phyloP scores from a whole-genome alignment of 371 early-diverging fungal species.

The Rhizopus stolonifer region DNA sequence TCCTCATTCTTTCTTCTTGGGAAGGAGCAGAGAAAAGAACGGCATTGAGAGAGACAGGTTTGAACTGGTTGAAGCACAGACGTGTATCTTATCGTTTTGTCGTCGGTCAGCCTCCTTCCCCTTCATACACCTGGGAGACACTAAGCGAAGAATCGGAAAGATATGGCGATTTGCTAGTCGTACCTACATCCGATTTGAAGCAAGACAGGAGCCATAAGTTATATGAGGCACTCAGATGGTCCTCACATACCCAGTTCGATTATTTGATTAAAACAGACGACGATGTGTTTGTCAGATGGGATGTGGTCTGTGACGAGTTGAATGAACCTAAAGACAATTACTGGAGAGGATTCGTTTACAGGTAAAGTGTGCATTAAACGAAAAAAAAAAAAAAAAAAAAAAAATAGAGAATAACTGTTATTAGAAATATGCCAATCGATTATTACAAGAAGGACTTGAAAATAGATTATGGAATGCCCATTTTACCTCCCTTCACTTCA shows the following conservation, averaged over 20 bases:
- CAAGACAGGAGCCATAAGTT: conserved; percentile 54
- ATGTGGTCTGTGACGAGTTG: conserved; percentile 44
- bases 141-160: conserved; percentile 47
- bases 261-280: conserved; percentile 64
- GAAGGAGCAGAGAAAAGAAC: conserved; percentile 43
- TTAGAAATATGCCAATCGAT: conserved; percentile 47
- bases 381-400: neutral
- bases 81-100: conserved; percentile 53
- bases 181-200: conserved; percentile 56
- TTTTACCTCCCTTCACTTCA: conserved; percentile 59
- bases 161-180: conserved; percentile 53
- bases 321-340: conserved; percentile 32
- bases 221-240: conserved; percentile 54
- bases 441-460: conserved; percentile 19
- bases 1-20: conserved; percentile 62
- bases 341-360: conserved; percentile 57
- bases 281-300: conserved; percentile 66
- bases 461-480: conserved; percentile 45
- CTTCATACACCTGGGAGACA: conserved; percentile 38
- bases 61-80: conserved; percentile 30
- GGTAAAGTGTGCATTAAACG: neutral
- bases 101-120: conserved; percentile 54
- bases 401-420: neutral
- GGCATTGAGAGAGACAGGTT: conserved; percentile 42
- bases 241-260: conserved; percentile 40